Percentiles rank a stretch among this genome's conserved stretches.
Evolutionary conservation across 176 grass and related monocot genomes (phyloP).

Genomic region (Zea luxurians): DNA sequence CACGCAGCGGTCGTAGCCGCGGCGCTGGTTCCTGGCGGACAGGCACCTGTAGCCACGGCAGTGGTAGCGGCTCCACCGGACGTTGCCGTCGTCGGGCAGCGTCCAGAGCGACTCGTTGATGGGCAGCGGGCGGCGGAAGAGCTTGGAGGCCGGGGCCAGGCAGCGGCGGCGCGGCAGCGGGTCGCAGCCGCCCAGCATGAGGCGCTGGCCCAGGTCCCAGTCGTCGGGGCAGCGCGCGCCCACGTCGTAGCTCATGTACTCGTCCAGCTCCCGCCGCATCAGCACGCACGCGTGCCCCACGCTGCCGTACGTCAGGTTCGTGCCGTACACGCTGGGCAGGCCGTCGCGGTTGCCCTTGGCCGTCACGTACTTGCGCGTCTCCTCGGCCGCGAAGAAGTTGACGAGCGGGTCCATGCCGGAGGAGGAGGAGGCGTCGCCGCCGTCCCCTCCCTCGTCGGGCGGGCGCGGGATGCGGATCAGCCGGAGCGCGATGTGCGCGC

Average conservation of each 20-base stretch:
- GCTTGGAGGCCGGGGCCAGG: conserved; percentile 66
- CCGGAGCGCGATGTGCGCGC: conserved; percentile 64
- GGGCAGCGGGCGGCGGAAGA: conserved; percentile 50
- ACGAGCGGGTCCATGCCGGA: conserved; percentile 46
- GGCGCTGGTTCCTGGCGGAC: conserved; percentile 57
- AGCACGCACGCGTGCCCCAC: conserved; percentile 67
- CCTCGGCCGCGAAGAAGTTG: conserved; percentile 69
- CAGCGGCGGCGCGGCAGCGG: conserved; percentile 81
- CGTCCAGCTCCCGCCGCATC: conserved; percentile 56
- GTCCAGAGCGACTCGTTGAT: conserved; percentile 68
- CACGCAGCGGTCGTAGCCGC: conserved; percentile 59
- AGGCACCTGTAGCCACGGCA: conserved; percentile 73
- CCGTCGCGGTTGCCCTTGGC: conserved; percentile 55
- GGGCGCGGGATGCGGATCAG: conserved; percentile 70
- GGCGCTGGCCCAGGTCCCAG: conserved; percentile 75
- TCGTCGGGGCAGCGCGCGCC: conserved; percentile 66
- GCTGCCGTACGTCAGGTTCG: conserved; percentile 48
- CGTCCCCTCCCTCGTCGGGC: neutral
- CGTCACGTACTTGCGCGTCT: conserved; percentile 68
- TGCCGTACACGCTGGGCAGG: conserved; percentile 39
- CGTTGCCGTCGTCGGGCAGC: conserved; percentile 67
- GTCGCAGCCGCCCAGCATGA: conserved; percentile 79
- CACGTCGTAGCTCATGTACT: conserved; percentile 76
- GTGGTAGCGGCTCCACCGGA: conserved; percentile 79
- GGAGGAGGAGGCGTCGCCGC: neutral